Evolutionary conservation across 148 eudicot species (phyloP), one percentile per base, ranked within the genome.

Genomic region (Linanthus parryae): DNA sequence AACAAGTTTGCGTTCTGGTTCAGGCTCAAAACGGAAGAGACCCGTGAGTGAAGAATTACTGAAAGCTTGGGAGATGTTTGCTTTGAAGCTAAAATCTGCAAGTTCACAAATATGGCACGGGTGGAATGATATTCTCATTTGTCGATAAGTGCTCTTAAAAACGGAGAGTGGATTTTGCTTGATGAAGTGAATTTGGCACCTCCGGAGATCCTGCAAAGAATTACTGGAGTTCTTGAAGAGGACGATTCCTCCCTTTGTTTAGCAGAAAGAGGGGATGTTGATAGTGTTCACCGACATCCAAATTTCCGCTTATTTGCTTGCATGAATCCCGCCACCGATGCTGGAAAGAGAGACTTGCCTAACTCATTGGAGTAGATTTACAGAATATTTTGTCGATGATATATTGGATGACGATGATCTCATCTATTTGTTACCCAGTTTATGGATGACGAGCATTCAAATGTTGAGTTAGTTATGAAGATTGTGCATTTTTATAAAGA

Each of bases 261-360:
- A 63, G 84, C 94, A n/a, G 99, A 92, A 76, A 82, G 88, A 73
- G 99, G 99, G 47, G 91, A 84, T 59, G 66, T 82, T 51, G 81
- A 76, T 19, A 64, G 79, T 65, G 44, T 92, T 21, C 48, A 54
- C 35, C 78, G 96, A 64, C 79, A 92, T 70, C 72, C 84, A 28
- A 68, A 76, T 47, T 92, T 92, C 44, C 94, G 96, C 20, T 58
- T 92, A 63, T 92, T 92, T 78, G 99, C 96, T 37, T 92, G 99
- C 66, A 92, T 92, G 99, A 92, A 92, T 78, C 99, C 99, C 44
- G 99, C 99, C 50, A 92, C 89, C 59, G 96, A 92, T 82, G 94
- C 99, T 54, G 96, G 99, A 30, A 92, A 92, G 73, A 81, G 99
- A 56, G 96, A 92, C 66, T 72, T 92, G 64, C 91, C 96, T 20